These are phyloP conservation scores for Fistulifera solaris DNA, from an alignment of 108 stramenopile species.

Conservation along the genomic window DNA sequence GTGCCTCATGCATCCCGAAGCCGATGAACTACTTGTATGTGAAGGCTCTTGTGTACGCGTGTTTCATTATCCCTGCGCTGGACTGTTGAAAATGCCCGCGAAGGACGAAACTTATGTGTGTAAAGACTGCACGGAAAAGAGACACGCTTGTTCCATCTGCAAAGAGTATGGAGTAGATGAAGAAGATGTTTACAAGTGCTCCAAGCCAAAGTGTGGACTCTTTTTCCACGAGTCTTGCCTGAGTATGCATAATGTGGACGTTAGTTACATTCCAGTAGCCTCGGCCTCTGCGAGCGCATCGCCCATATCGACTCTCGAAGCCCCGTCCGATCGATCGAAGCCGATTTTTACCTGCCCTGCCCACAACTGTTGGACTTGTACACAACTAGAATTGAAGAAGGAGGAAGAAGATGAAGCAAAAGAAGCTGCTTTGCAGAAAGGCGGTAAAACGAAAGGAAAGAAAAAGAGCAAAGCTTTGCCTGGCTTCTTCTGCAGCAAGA, in stretches of 20 bases:
- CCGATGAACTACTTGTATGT: conserved; percentile 49
- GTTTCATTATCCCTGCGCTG: conserved; percentile 76
- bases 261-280: conserved; percentile 9
- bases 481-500: conserved; percentile 2
- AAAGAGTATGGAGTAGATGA: conserved; percentile 49
- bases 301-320: background rate
- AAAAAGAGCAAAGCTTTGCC: conserved; percentile 22
- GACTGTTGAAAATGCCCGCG: conserved; percentile 34
- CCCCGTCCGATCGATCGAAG: background rate
- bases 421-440: conserved; percentile 8
- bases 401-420: conserved; percentile 18
- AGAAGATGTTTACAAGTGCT: conserved; percentile 52
- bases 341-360: conserved; percentile 49
- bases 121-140: conserved; percentile 36
- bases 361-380: conserved; percentile 89
- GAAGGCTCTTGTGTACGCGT: conserved; percentile 61
- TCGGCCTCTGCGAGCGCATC: background rate
- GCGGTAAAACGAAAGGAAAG: conserved; percentile 13
- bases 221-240: conserved; percentile 69
- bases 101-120: conserved; percentile 60
- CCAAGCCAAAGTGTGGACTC: conserved; percentile 43
- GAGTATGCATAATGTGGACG: conserved; percentile 34
- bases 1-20: conserved; percentile 29
- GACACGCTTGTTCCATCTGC: conserved; percentile 57
- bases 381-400: conserved; percentile 26